phyloP scores from a whole-genome alignment of 371 early-diverging fungal genomes.

The Saksenaea vasiformis region DNA sequence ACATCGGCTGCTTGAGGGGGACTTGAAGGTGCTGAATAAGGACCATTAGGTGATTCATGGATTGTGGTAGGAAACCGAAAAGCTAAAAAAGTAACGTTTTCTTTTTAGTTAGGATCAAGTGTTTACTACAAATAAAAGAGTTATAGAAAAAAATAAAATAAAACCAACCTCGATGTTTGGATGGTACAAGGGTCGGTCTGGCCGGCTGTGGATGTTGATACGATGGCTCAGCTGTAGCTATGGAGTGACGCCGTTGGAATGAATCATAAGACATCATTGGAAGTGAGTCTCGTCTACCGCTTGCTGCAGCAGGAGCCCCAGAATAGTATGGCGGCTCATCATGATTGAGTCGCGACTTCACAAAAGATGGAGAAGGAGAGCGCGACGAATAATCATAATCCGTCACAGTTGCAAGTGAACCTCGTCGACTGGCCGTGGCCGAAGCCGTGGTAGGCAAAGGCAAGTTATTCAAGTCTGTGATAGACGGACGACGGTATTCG shows the following conservation, averaged over 20 bases:
- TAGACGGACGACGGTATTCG: constrained; percentile 36
- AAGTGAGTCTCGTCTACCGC: constrained; percentile 40
- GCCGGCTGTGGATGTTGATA: constrained; percentile 11
- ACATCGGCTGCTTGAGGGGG: constrained; percentile 28
- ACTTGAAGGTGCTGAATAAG: constrained; percentile 62
- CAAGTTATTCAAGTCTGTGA: constrained; percentile 30
- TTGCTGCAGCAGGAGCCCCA: constrained; percentile 10
- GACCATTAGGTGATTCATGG: constrained; percentile 45
- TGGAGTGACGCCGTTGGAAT: constrained; percentile 59
- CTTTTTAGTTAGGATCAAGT: too few species aligned
- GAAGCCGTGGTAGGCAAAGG: constrained; percentile 33
- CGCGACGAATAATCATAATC: constrained; percentile 45
- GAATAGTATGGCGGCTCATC: constrained; percentile 16
- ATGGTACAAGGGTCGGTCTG: background rate
- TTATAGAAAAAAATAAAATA: constrained; percentile 4
- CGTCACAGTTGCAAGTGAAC: constrained; percentile 36
- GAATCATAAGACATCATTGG: constrained; percentile 45
- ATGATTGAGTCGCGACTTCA: constrained; percentile 6
- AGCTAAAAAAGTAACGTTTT: constrained; percentile 12
- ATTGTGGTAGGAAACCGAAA: constrained; percentile 50
- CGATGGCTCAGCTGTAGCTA: constrained; percentile 48
- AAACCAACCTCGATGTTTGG: constrained; percentile 24
- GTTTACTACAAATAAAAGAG: background rate
- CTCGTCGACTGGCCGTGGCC: constrained; percentile 36
- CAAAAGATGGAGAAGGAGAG: constrained; percentile 33